Percentiles rank a stretch among this genome's conserved stretches.
phyloP scores from a whole-genome alignment of 768 basidiomycete genomes.

The Agrocybe praecox region DNA sequence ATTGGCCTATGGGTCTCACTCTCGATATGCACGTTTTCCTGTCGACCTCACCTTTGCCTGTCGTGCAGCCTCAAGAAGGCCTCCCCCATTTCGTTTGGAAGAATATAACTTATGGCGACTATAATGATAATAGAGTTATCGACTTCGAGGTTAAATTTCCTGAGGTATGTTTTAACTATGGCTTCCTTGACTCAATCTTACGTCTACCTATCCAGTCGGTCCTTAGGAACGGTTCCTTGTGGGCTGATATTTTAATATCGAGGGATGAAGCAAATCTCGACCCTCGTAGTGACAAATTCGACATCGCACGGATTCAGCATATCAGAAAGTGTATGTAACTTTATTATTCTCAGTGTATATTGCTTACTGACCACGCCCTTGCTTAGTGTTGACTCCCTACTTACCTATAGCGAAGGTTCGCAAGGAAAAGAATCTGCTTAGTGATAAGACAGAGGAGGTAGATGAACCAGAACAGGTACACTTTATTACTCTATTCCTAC shows the following conservation, averaged over 20 bases:
- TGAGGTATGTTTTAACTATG: slow-evolving; percentile 43
- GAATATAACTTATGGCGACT: slow-evolving; percentile 79
- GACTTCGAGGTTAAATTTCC: slow-evolving; percentile 69
- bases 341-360: slow-evolving; percentile 1
- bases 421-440: slow-evolving; percentile 83
- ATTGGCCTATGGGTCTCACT: slow-evolving; percentile 62
- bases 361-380: not conserved
- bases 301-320: slow-evolving; percentile 63
- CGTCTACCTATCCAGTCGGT: slow-evolving; percentile 52
- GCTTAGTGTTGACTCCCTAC: slow-evolving; percentile 86
- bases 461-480: slow-evolving; percentile 55
- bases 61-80: slow-evolving; percentile 60
- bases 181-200: not conserved
- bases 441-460: slow-evolving; percentile 37
- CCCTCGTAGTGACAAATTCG: slow-evolving; percentile 55
- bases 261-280: slow-evolving; percentile 68
- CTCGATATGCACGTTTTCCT: slow-evolving; percentile 77
- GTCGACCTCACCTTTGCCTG: slow-evolving; percentile 62
- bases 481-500: slow-evolving; percentile 1
- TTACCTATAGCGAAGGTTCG: slow-evolving; percentile 69
- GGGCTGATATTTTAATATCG: slow-evolving; percentile 81
- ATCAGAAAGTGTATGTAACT: slow-evolving; percentile 67
- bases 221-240: slow-evolving; percentile 76
- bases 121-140: slow-evolving; percentile 58
- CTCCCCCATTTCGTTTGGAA: slow-evolving; percentile 78